Conservation (phyloP, 129 eudicot genomes). For the Arctium lappa region DNA sequence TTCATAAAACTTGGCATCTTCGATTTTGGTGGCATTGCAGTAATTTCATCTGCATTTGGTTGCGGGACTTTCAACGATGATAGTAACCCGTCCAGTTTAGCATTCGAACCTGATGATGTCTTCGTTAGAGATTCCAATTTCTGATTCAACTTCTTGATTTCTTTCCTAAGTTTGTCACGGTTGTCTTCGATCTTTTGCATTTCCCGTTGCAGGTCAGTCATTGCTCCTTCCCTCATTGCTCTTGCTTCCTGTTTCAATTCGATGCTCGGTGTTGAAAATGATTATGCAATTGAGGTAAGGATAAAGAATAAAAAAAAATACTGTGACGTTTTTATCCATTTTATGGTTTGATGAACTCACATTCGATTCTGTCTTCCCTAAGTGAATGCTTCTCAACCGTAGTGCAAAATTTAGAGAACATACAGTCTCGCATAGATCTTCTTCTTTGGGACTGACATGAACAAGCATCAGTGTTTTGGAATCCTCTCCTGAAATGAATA, state of each 20-base stretch:
- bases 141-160: conserved; percentile 32
- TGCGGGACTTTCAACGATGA: not conserved
- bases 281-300: not conserved
- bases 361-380: conserved; percentile 33
- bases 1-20: conserved; percentile 38
- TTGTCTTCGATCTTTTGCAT: conserved; percentile 36
- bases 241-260: conserved; percentile 27
- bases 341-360: conserved; percentile 27
- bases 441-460: conserved; percentile 71
- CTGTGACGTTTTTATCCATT: not conserved
- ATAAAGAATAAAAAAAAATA: too few relatives aligned
- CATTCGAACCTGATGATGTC: conserved; percentile 14
- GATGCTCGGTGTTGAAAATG: not conserved
- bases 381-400: conserved; percentile 39
- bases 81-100: conserved; percentile 16
- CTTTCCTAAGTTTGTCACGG: conserved; percentile 23
- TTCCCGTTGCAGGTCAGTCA: conserved; percentile 29
- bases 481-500: conserved; percentile 51
- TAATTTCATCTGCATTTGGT: not conserved
- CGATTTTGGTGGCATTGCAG: not conserved
- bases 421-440: conserved; percentile 65
- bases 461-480: conserved; percentile 71
- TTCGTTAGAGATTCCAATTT: conserved; percentile 32
- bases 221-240: conserved; percentile 22
- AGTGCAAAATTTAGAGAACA: conserved; percentile 60